Evolutionary conservation across 306 rosid species (phyloP), one percentile per base, ranked within the genome.

Genomic region (Dalbergia cochinchinensis): DNA sequence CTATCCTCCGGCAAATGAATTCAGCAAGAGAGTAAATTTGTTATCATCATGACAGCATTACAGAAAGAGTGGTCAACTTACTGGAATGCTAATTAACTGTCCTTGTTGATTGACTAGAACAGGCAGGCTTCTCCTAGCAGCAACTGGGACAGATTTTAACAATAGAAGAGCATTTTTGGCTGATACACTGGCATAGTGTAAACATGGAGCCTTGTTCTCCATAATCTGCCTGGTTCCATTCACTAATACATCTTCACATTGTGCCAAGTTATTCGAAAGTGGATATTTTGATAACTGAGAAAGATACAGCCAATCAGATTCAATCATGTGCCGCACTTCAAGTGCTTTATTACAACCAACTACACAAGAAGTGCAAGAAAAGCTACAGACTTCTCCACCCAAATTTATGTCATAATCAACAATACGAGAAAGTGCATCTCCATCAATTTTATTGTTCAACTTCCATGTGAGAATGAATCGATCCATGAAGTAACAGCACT

Each of bases 221-320:
- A 45, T 69, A 63, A 37, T 82, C 77, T 75, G 89, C 42, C 59
- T 79, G 70, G 48, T 74, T 80, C 16, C 64, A 57, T 66, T 62
- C 13, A 48, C 73, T 4, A 67, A 78, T 58, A 19, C 11, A 71
- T 10, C 72, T 47, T 50, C 74, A 8, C 20, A 50, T 76, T 76
- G 84, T 62, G 72, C 87, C 54, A 61, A 77, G 47, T 67, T 82
- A 44, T 81, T 60, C 1, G 80, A 73, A 69, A 73, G 78, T 11
- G 61, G 51, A 79, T 79, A 53, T 71, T 89, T 86, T 3, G 88
- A 84, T 78, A 93, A 68, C 83, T 84, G 76, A 0, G 91, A 90
- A 74, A 95, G 94, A 89, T 93, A 89, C 77, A 95, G 75, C 99
- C 99, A 95, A 73, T 95, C 98, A 41, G 89, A 84, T 86, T 95